Evolutionary conservation across 2,329 filamentous ascomycete genomes (phyloP).

Genomic region (Phyllosticta ampelicida): DNA sequence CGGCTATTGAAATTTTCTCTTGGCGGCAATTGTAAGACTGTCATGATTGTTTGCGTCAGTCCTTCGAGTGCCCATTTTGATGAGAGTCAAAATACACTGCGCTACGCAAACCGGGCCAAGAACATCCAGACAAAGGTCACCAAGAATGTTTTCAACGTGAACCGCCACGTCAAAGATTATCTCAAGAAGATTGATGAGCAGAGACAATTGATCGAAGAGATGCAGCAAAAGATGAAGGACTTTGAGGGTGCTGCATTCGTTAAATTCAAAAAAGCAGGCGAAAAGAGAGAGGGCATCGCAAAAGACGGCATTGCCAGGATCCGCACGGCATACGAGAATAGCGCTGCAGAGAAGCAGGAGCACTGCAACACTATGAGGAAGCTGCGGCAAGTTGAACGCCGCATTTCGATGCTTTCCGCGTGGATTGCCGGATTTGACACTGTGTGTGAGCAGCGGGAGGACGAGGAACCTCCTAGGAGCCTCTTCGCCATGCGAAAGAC

Average conservation of each 20-base stretch:
- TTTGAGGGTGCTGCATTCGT: conserved; percentile 69
- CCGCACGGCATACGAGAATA: conserved; percentile 73
- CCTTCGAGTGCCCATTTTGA: conserved; percentile 95
- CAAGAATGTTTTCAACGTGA: conserved; percentile 98
- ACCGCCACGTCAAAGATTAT: conserved; percentile 98
- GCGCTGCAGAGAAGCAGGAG: conserved; percentile 65
- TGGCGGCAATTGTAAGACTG: conserved; percentile 95
- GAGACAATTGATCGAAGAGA: conserved; percentile 90
- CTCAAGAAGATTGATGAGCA: conserved; percentile 99
- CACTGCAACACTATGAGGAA: conserved; percentile 71
- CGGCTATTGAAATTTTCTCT: conserved; percentile 92
- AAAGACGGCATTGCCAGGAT: conserved; percentile 73
- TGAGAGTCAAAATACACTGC: conserved; percentile 93
- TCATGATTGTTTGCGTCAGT: conserved; percentile 99
- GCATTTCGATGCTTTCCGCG: conserved; percentile 74
- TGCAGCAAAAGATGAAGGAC: conserved; percentile 87
- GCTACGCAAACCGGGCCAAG: conserved; percentile 95
- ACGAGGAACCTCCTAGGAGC: conserved; percentile 55
- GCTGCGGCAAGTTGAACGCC: conserved; percentile 68
- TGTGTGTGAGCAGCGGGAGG: conserved; percentile 61
- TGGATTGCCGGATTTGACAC: conserved; percentile 91
- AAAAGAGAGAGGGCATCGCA: conserved; percentile 67
- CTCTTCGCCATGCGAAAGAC: conserved; percentile 72
- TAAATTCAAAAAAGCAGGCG: conserved; percentile 84
- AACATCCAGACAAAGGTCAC: conserved; percentile 99